Conservation (phyloP, 2,329 filamentous ascomycete genomes). For the Aphanocladium album region DNA sequence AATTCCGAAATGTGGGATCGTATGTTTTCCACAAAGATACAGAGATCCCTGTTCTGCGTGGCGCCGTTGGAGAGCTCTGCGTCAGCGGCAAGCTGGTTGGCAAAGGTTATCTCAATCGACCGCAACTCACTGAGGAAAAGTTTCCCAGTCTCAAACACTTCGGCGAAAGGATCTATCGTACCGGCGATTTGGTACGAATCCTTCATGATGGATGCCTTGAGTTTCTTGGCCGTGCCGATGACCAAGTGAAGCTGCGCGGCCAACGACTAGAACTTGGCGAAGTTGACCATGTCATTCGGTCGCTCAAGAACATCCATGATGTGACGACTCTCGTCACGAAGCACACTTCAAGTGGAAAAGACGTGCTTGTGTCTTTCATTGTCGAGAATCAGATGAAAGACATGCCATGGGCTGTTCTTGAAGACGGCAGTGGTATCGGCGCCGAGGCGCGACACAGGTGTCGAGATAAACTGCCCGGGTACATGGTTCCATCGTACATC, state of each 20-base stretch:
- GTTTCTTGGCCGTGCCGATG: conserved; percentile 82
- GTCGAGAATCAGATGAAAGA: conserved; percentile 18
- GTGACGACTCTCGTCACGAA: conserved; percentile 71
- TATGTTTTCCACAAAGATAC: conserved; percentile 70
- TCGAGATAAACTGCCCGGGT: conserved; percentile 63
- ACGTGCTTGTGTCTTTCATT: conserved; percentile 77
- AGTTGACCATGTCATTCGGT: conserved; percentile 77
- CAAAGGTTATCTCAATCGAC: conserved; percentile 79
- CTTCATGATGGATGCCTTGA: conserved; percentile 78
- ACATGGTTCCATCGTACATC: conserved; percentile 89
- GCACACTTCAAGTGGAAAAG: conserved; percentile 67
- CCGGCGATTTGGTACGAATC: conserved; percentile 80
- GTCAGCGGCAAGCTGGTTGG: conserved; percentile 83
- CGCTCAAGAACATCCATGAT: conserved; percentile 55
- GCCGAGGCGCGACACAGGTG: conserved; percentile 57
- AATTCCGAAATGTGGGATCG: conserved; percentile 83
- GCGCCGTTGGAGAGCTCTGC: conserved; percentile 82
- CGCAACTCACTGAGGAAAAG: conserved; percentile 68
- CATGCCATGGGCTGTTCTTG: conserved; percentile 19
- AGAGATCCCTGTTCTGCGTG: conserved; percentile 65
- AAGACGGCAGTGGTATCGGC: conserved; percentile 35
- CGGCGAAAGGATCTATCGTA: conserved; percentile 69
- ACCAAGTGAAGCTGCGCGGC: conserved; percentile 86
- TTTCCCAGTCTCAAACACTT: conserved; percentile 62
- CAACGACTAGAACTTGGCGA: conserved; percentile 87